A percentile compares a stretch with the other conserved stretches of the same genome.
Conservation (phyloP, 345 rosid genomes). For the Physaria fendleri region DNA sequence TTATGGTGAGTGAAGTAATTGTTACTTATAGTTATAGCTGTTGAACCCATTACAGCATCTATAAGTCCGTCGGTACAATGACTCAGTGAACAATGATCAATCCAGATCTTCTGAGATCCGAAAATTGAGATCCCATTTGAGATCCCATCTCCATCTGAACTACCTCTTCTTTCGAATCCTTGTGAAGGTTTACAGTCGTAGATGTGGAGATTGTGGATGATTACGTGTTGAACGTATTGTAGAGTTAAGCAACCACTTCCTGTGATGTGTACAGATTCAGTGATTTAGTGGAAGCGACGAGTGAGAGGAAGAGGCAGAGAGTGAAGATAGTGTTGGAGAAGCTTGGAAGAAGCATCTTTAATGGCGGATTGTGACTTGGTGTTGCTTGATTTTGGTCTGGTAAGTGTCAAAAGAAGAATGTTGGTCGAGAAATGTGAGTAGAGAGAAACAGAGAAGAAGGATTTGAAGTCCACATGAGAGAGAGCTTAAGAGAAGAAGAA, state of each 20-base stretch:
- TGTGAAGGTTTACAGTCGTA: slow-evolving; percentile 75
- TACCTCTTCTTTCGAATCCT: slow-evolving; percentile 46
- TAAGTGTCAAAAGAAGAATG: slow-evolving; percentile 25
- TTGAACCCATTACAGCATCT: slow-evolving; percentile 78
- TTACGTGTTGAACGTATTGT: slow-evolving; percentile 59
- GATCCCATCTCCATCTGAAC: slow-evolving; percentile 83
- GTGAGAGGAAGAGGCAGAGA: slow-evolving; percentile 20
- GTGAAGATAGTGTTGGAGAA: slow-evolving; percentile 34
- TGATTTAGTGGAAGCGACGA: slow-evolving; percentile 12
- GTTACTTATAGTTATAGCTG: slow-evolving; percentile 74
- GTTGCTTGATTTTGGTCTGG: not conserved
- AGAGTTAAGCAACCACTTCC: slow-evolving; percentile 73
- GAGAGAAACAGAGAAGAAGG: slow-evolving; percentile 17
- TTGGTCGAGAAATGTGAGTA: slow-evolving; percentile 18
- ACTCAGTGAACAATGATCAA: slow-evolving; percentile 69
- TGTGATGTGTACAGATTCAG: slow-evolving; percentile 51
- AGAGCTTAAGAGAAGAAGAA: slow-evolving; percentile 8
- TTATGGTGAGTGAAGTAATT: slow-evolving; percentile 60
- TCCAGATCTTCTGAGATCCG: slow-evolving; percentile 65
- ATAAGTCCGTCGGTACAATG: slow-evolving; percentile 66
- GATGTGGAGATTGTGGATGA: slow-evolving; percentile 76
- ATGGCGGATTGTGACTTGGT: slow-evolving; percentile 14
- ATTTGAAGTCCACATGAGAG: slow-evolving; percentile 7
- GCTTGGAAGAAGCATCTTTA: slow-evolving; percentile 36
- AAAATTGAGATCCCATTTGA: slow-evolving; percentile 73